Evolutionary conservation across 2,329 filamentous ascomycete species (phyloP).

Genomic region (Fusarium euwallaceae): DNA sequence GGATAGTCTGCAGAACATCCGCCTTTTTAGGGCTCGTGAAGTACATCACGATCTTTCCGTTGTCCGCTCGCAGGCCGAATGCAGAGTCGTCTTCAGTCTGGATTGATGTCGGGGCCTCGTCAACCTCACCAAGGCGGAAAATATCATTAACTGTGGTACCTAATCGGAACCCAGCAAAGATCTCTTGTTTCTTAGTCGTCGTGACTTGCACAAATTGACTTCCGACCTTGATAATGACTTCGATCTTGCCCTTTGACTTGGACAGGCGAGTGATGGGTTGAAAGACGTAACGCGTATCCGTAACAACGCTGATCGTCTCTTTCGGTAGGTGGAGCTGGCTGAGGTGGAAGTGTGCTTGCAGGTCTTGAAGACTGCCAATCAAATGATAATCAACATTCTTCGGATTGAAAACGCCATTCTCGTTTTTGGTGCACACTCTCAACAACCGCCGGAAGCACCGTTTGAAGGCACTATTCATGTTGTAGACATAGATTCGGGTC

Average conservation of each 20-base stretch:
- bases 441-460: constrained; percentile 76
- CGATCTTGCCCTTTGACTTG: constrained; percentile 78
- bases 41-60: constrained; percentile 79
- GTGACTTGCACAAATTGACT: constrained; percentile 79
- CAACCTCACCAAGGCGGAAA: constrained; percentile 75
- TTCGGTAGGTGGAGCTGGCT: constrained; percentile 76
- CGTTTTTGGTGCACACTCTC: constrained; percentile 71
- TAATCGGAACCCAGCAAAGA: constrained; percentile 72
- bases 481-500: constrained; percentile 75
- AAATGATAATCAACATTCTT: constrained; percentile 76
- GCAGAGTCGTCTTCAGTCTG: constrained; percentile 75
- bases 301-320: constrained; percentile 77
- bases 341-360: constrained; percentile 76
- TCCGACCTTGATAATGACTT: constrained; percentile 77
- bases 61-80: constrained; percentile 76
- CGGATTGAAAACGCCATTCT: constrained; percentile 71
- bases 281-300: constrained; percentile 74
- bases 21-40: constrained; percentile 75
- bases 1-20: constrained; percentile 74
- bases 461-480: constrained; percentile 79
- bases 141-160: constrained; percentile 78
- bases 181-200: constrained; percentile 76
- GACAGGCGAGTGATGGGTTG: constrained; percentile 75
- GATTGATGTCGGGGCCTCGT: constrained; percentile 74
- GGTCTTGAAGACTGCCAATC: constrained; percentile 73